Evolutionary conservation across 1,284 basidiomycete species (phyloP).

Genomic region (Ganoderma resinaceum): DNA sequence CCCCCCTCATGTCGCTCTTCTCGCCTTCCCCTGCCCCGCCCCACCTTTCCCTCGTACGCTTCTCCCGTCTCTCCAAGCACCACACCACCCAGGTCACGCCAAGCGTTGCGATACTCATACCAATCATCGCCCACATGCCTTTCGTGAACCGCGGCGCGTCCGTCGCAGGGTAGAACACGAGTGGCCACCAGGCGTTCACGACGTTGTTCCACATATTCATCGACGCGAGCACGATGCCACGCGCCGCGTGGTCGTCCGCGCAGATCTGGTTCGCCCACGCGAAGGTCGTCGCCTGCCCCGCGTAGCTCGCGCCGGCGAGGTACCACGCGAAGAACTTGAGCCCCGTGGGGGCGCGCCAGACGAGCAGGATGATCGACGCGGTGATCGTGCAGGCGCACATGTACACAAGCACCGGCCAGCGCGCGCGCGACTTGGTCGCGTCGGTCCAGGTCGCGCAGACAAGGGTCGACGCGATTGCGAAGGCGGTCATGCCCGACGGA

Average conservation of each 20-base stretch:
- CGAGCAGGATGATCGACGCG: conserved; percentile 63
- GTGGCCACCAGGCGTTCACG: conserved; percentile 75
- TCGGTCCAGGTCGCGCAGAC: conserved; percentile 72
- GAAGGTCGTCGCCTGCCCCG: conserved; percentile 75
- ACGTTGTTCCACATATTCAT: conserved; percentile 82
- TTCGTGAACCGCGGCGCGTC: conserved; percentile 69
- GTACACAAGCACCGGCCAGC: conserved; percentile 72
- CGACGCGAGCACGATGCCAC: conserved; percentile 70
- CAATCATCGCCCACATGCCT: conserved; percentile 74
- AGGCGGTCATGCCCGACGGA: conserved; percentile 69
- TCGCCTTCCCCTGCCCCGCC: conserved; percentile 7
- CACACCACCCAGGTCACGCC: conserved; percentile 62
- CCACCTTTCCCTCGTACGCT: conserved; percentile 14
- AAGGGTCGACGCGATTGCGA: conserved; percentile 68
- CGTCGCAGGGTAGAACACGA: conserved; percentile 71
- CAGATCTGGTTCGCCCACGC: conserved; percentile 80
- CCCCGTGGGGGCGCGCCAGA: conserved; percentile 60
- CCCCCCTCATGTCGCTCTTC: neutral
- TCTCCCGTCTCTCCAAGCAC: conserved; percentile 58
- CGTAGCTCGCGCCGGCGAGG: conserved; percentile 67
- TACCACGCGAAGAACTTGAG: conserved; percentile 76
- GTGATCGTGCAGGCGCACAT: conserved; percentile 63
- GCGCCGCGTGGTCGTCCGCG: conserved; percentile 69
- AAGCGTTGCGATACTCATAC: conserved; percentile 61
- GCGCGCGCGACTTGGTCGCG: conserved; percentile 48